phyloP scores from a whole-genome alignment of 2,329 filamentous ascomycete genomes.

The Diaporthe sp. region DNA sequence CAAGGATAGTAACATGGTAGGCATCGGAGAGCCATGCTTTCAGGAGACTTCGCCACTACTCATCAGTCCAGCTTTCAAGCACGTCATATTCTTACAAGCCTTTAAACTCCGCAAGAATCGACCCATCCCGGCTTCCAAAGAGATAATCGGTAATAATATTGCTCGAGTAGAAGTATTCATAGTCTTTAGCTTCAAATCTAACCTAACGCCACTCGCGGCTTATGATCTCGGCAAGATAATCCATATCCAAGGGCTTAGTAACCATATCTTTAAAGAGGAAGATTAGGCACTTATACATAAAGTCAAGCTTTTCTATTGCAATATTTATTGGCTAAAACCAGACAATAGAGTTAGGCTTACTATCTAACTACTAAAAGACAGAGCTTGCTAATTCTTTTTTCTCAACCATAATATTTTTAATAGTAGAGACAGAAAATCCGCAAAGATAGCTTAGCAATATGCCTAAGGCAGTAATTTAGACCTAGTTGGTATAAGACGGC shows the following conservation, averaged over 20 bases:
- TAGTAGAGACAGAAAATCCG: conserved; percentile 89
- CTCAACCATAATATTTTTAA: conserved; percentile 95
- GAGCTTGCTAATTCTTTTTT: conserved; percentile 91
- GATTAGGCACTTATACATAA: conserved; percentile 87
- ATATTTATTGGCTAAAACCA: conserved; percentile 89
- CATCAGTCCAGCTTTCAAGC: conserved; percentile 82
- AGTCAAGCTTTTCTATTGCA: conserved; percentile 83
- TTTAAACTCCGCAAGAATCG: conserved; percentile 72
- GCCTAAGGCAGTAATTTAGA: conserved; percentile 78
- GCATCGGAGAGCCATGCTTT: conserved; percentile 87
- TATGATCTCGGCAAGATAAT: conserved; percentile 89
- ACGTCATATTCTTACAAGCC: conserved; percentile 71
- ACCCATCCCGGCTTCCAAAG: conserved; percentile 87
- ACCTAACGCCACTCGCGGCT: conserved; percentile 82
- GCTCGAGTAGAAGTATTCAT: conserved; percentile 82
- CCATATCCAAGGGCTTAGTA: conserved; percentile 85
- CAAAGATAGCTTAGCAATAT: conserved; percentile 88
- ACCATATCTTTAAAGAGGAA: conserved; percentile 86
- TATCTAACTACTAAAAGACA: conserved; percentile 82
- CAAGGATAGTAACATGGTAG: conserved; percentile 87
- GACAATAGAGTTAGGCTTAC: conserved; percentile 83
- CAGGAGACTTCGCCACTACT: conserved; percentile 85
- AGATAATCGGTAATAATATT: conserved; percentile 93
- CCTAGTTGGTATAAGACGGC: conserved; percentile 78
- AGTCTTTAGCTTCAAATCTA: conserved; percentile 85